phyloP scores from a whole-genome alignment of 1,139 yeast genomes.

The Suhomyces maxii region DNA sequence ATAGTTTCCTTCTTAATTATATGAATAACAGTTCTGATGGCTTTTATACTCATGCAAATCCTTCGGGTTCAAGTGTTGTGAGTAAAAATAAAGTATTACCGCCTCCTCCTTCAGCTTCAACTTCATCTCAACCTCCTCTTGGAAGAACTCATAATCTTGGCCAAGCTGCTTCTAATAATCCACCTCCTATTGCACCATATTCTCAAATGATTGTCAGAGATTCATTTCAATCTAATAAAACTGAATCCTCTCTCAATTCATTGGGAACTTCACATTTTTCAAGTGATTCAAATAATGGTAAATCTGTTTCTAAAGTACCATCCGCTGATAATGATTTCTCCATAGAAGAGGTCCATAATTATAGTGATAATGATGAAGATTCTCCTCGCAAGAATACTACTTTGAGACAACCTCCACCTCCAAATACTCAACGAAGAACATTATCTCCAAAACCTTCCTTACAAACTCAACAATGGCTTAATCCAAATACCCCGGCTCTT shows the following conservation, averaged over 20 bases:
- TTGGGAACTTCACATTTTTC: slow-evolving; percentile 17
- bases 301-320: slow-evolving; percentile 2
- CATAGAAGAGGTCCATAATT: slow-evolving; percentile 43
- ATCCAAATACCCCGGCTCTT: slow-evolving; percentile 1
- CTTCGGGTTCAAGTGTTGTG: slow-evolving; percentile 18
- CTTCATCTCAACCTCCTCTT: slow-evolving; percentile 2
- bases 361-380: slow-evolving; percentile 37
- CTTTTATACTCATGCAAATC: slow-evolving; percentile 14
- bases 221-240: slow-evolving; percentile 19
- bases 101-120: slow-evolving; percentile 24
- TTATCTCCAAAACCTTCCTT: slow-evolving; percentile 7
- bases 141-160: neutral
- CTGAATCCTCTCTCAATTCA: slow-evolving; percentile 17
- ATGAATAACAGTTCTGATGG: slow-evolving; percentile 11
- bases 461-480: slow-evolving; percentile 7
- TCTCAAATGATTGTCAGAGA: slow-evolving; percentile 12
- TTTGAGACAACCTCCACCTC: slow-evolving; percentile 8
- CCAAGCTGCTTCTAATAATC: slow-evolving; percentile 1
- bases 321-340: slow-evolving; percentile 29
- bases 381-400: slow-evolving; percentile 7
- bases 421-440: slow-evolving; percentile 4
- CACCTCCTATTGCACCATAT: slow-evolving; percentile 12
- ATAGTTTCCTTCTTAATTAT: slow-evolving; percentile 15
- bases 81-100: slow-evolving; percentile 35
- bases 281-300: slow-evolving; percentile 10